These are phyloP conservation scores for Colletotrichum sansevieriae DNA, from an alignment of 2,329 filamentous ascomycete genomes.

Conservation along the genomic window DNA sequence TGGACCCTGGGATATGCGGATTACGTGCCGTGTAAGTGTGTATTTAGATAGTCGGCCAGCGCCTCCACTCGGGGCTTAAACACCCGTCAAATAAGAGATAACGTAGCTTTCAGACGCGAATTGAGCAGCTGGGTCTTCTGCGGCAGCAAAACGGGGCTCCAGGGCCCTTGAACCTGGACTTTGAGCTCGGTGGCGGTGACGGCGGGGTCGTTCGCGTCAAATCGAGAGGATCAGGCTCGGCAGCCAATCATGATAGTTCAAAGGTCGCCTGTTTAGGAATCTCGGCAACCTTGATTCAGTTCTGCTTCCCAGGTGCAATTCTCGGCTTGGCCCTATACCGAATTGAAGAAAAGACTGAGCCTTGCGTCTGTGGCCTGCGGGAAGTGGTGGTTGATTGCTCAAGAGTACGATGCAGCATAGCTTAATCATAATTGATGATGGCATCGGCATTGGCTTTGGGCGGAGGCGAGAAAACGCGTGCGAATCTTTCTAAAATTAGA, in stretches of 20 bases:
- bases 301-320: too few species aligned
- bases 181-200: constrained; percentile 38
- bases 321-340: constrained; percentile 23
- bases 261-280: neutral
- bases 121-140: constrained; percentile 22
- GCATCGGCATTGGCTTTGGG: neutral
- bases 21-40: neutral
- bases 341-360: neutral
- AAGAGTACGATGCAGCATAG: neutral
- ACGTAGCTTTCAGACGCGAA: neutral
- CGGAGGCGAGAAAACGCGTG: neutral
- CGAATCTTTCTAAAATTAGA: constrained; percentile 37
- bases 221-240: neutral
- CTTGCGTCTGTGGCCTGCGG: constrained; percentile 11
- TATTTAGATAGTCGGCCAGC: neutral
- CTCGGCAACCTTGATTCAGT: constrained; percentile 19
- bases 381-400: constrained; percentile 11
- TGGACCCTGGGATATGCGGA: neutral
- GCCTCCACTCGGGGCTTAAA: neutral
- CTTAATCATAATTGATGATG: neutral
- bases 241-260: constrained; percentile 12
- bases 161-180: constrained; percentile 5
- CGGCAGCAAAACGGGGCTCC: constrained; percentile 16
- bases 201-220: constrained; percentile 12
- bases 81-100: neutral